A percentile compares a stretch with the other conserved stretches of the same genome.
Evolutionary conservation across 1,139 yeast genomes (phyloP).

Genomic region (Geotrichum cucujoidarum): DNA sequence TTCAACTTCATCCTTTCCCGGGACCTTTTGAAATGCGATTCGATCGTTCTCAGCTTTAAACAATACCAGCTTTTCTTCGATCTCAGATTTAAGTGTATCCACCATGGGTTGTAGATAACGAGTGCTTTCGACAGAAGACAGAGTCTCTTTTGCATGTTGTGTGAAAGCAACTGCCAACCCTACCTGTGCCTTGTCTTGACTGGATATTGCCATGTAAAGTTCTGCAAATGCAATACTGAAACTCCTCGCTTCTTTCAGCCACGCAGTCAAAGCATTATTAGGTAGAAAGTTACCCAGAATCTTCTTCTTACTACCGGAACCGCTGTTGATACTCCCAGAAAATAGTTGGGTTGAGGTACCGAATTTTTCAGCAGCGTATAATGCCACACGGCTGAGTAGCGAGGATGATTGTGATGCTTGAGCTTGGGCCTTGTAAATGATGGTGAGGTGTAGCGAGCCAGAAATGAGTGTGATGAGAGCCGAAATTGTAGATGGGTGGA

Average conservation of each 20-base stretch:
- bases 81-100: constrained; percentile 17
- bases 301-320: constrained; percentile 2
- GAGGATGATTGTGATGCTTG: constrained; percentile 27
- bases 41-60: constrained; percentile 34
- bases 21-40: constrained; percentile 35
- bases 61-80: constrained; percentile 22
- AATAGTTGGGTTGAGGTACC: constrained; percentile 29
- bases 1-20: constrained; percentile 28
- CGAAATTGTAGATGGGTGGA: constrained; percentile 29
- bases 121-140: constrained; percentile 12
- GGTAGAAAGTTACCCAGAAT: constrained; percentile 2
- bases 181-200: constrained; percentile 28
- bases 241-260: constrained; percentile 31
- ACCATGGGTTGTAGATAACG: constrained; percentile 12
- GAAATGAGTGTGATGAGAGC: constrained; percentile 29
- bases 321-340: constrained; percentile 1
- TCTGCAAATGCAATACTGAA: constrained; percentile 33
- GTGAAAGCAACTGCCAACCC: constrained; percentile 35
- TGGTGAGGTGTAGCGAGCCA: constrained; percentile 33
- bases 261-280: constrained; percentile 19
- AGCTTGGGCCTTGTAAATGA: constrained; percentile 29
- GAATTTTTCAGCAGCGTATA: constrained; percentile 35
- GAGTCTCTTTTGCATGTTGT: constrained; percentile 16
- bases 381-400: constrained; percentile 33
- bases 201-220: constrained; percentile 33